Base-by-base conservation (phyloP, 257 asterid species). In the Oldenlandia corymbosa region DNA sequence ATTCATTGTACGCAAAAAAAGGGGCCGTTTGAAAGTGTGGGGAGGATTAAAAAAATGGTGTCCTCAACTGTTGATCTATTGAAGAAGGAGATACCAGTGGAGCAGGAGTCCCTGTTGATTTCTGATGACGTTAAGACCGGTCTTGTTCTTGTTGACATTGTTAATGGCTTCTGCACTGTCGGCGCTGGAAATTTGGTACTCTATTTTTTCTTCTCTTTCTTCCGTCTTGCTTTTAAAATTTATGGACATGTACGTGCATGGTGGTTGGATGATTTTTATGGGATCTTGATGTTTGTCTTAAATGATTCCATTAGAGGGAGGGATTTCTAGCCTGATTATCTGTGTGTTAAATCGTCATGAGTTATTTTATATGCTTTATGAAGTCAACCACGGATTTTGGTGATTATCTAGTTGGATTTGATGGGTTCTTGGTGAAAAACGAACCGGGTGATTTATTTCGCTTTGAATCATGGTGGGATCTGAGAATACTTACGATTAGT, bases 161-260 rank as follows among this genome's bases (percentile, higher is more conserved):
- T 88, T 54, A 88, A 91, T 77, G 98, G 98, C 76, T 91, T 91
- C 82, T 88, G 98, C 79, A 88, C 98, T 17, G 90, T 86, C n/a
- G 95, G 95, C 54, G 79, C 95, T 21, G 98, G 98, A 51, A 76
- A 82, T 81, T 74, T 91, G 88, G 83, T 80, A 65, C 49, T n/a
- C 7, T 48, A 53, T 62, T 52, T 43, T 45, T 26, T 28, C 16
- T 47, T 6, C 13, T 34, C 5, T 27, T 32, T 42, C n/a, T 18
- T 18, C n/a, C 46, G 28, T 32, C 39, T 45, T 11, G 41, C 28
- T 52, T 32, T 10, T 31, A 57, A 27, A 1, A 13, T 9, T 2
- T 10, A n/a, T 24, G 7, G 27, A 55, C 2, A 16, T 3, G 6
- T 53, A 30, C 34, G 46, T 39, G 67, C 67, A 37, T 60, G 68